A percentile compares a stretch with the other conserved stretches of the same genome.
Conservation (phyloP, 306 rosid species). For the Castanea sativa region DNA sequence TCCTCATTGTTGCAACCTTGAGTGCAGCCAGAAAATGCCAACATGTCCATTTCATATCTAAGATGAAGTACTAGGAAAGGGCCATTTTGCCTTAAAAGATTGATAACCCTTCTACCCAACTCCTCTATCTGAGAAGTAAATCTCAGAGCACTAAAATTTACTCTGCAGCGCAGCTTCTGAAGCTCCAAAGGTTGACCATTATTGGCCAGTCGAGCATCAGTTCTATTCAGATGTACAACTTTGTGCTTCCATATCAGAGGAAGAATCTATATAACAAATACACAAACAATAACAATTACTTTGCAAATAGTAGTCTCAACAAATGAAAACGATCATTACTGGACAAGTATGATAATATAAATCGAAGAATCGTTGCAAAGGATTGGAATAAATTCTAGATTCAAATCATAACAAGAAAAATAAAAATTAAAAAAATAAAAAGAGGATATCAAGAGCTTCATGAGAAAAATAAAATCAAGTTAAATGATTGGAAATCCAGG, state of each 20-base stretch:
- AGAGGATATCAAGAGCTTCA: not conserved
- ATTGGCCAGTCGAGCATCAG: slow-evolving; percentile 94
- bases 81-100: slow-evolving; percentile 71
- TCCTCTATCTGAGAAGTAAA: slow-evolving; percentile 96
- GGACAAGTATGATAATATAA: not conserved
- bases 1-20: slow-evolving; percentile 91
- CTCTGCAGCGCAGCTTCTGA: slow-evolving; percentile 92
- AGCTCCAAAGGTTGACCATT: slow-evolving; percentile 83
- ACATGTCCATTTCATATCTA: slow-evolving; percentile 98
- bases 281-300: slow-evolving; percentile 3
- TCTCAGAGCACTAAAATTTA: slow-evolving; percentile 81
- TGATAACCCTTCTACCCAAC: slow-evolving; percentile 85
- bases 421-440: too few relatives aligned
- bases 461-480: not conserved
- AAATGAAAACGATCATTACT: not conserved
- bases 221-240: slow-evolving; percentile 90
- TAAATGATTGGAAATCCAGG: not conserved
- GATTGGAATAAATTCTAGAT: not conserved
- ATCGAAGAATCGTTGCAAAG: not conserved
- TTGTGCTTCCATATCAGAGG: slow-evolving; percentile 86
- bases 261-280: slow-evolving; percentile 57
- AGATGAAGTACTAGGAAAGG: slow-evolving; percentile 93
- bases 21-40: slow-evolving; percentile 98
- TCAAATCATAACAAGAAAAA: not conserved
- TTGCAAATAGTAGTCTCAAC: slow-evolving; percentile 10